Evolutionary conservation across 352 stramenopile genomes (phyloP).

Genomic region (Lagenidium sp.): DNA sequence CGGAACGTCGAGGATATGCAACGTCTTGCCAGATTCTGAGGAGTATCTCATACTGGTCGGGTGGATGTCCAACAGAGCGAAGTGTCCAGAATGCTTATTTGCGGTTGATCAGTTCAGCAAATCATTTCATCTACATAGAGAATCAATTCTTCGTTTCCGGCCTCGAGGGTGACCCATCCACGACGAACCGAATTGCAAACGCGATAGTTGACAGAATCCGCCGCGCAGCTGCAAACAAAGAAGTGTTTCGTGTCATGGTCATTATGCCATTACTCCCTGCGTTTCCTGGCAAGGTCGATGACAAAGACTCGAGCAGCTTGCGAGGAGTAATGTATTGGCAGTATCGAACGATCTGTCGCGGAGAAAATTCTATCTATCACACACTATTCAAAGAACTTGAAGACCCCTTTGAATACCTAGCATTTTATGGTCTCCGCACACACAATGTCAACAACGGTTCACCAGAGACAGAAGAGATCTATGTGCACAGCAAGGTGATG

Average conservation of each 20-base stretch:
- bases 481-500: slow-evolving; percentile 90
- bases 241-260: slow-evolving; percentile 80
- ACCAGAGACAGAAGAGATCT: slow-evolving; percentile 67
- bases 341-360: slow-evolving; percentile 78
- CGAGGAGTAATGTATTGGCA: slow-evolving; percentile 85
- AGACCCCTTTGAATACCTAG: slow-evolving; percentile 84
- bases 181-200: slow-evolving; percentile 78
- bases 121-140: slow-evolving; percentile 92
- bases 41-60: slow-evolving; percentile 77
- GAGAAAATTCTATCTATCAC: slow-evolving; percentile 76
- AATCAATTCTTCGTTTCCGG: slow-evolving; percentile 88
- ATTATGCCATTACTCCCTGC: slow-evolving; percentile 78
- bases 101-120: slow-evolving; percentile 73
- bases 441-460: slow-evolving; percentile 28
- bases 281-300: slow-evolving; percentile 68
- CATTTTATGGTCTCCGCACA: slow-evolving; percentile 75
- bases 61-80: slow-evolving; percentile 63
- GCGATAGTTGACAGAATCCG: slow-evolving; percentile 70
- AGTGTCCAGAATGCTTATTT: slow-evolving; percentile 90
- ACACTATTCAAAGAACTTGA: slow-evolving; percentile 68
- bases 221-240: slow-evolving; percentile 67
- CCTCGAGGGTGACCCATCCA: slow-evolving; percentile 69
- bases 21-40: slow-evolving; percentile 60
- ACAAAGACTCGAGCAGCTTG: slow-evolving; percentile 76
- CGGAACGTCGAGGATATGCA: slow-evolving; percentile 34